These are phyloP conservation scores for Coniochaeta ligniaria DNA, from an alignment of 2,329 filamentous ascomycete genomes.

Conservation along the genomic window DNA sequence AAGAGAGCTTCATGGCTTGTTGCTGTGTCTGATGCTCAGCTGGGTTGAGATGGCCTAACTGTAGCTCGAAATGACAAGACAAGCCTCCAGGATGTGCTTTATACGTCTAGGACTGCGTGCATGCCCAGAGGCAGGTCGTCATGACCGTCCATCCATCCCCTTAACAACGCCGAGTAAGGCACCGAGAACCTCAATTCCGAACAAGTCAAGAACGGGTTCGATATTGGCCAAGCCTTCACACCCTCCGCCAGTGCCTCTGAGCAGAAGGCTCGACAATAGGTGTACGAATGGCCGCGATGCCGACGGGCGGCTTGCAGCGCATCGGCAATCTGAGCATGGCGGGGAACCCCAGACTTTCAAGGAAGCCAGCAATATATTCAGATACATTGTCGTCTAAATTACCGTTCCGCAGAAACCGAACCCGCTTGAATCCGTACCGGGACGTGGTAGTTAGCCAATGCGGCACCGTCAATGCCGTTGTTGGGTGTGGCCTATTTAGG, in stretches of 20 bases:
- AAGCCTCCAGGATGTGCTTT: neutral
- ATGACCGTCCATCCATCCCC: neutral
- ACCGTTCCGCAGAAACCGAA: slow-evolving; percentile 3
- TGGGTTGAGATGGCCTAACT: neutral
- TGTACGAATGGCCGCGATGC: slow-evolving; percentile 6
- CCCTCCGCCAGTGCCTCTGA: slow-evolving; percentile 11
- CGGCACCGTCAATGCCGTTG: slow-evolving; percentile 4
- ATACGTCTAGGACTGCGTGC: neutral
- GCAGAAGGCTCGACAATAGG: slow-evolving; percentile 7
- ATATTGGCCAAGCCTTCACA: slow-evolving; percentile 11
- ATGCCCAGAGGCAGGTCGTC: neutral
- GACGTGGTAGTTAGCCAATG: slow-evolving; percentile 4
- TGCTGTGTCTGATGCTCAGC: neutral
- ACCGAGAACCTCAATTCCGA: slow-evolving; percentile 11
- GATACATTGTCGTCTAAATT: slow-evolving; percentile 18
- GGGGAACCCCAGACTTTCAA: slow-evolving; percentile 15
- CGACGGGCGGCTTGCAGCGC: slow-evolving; percentile 11
- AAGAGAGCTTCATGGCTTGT: slow-evolving; percentile 28
- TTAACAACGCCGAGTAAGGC: slow-evolving; percentile 12
- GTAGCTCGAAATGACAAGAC: neutral
- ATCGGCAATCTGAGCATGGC: slow-evolving; percentile 12
- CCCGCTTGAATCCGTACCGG: neutral
- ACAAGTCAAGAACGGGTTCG: slow-evolving; percentile 10
- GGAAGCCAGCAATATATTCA: slow-evolving; percentile 16
- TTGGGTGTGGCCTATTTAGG: slow-evolving; percentile 12